These are phyloP conservation scores for Rehmannia glutinosa DNA, from an alignment of 257 asterid genomes.

Conservation along the genomic window DNA sequence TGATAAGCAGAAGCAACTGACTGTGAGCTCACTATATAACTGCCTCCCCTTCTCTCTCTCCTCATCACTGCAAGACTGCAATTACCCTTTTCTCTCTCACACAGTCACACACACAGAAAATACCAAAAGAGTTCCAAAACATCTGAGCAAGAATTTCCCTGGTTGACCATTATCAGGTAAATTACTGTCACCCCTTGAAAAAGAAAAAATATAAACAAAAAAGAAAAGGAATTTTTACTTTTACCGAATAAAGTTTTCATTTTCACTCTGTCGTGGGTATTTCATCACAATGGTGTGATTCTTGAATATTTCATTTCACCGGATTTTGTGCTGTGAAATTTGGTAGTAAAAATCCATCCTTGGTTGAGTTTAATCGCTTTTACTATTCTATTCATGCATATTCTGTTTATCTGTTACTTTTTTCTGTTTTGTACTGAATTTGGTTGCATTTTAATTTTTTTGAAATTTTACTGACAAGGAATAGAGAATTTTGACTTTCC, in stretches of 20 bases:
- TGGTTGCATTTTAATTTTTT: no score
- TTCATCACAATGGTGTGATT: not conserved
- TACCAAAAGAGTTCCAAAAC: not conserved
- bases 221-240: not conserved
- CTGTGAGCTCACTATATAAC: conserved; percentile 46
- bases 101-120: conserved; percentile 4
- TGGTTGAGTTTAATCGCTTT: not conserved
- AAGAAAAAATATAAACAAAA: not conserved
- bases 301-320: not conserved
- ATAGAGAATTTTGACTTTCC: not conserved
- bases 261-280: not conserved
- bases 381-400: not conserved
- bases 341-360: not conserved
- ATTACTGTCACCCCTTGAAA: not conserved
- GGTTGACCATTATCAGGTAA: conserved; percentile 37
- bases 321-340: conserved; percentile 4
- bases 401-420: not conserved
- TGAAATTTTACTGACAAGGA: conserved; percentile 1
- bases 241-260: not conserved
- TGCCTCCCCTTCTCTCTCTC: conserved; percentile 10
- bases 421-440: not conserved
- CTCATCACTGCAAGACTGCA: conserved; percentile 11
- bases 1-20: conserved; percentile 24
- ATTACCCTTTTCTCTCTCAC: conserved; percentile 14
- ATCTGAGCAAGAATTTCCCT: not conserved